A percentile compares a stretch with the other conserved stretches of the same genome.
These are phyloP conservation scores for Teunomyces pallodes DNA, from an alignment of 805 yeast genomes.

Conservation along the genomic window DNA sequence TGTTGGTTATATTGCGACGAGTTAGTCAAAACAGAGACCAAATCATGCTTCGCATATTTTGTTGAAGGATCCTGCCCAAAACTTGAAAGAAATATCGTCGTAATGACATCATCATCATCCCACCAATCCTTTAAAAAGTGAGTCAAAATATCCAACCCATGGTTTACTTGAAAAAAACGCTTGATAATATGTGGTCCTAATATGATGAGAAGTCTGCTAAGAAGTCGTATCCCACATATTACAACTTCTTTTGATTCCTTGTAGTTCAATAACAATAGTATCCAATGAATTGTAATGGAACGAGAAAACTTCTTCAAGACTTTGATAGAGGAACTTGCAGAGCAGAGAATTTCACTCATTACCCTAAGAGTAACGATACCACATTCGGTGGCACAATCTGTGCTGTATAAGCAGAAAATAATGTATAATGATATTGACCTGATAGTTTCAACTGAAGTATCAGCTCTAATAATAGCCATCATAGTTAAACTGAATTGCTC, in stretches of 20 bases:
- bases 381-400: conserved; percentile 34
- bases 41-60: not conserved
- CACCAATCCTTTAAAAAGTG: conserved; percentile 47
- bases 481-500: conserved; percentile 22
- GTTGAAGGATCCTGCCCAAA: conserved; percentile 37
- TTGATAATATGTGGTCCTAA: conserved; percentile 47
- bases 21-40: not conserved
- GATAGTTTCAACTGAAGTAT: conserved; percentile 54
- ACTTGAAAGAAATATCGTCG: conserved; percentile 43
- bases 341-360: conserved; percentile 41
- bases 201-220: conserved; percentile 48
- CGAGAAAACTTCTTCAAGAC: conserved; percentile 45
- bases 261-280: conserved; percentile 49
- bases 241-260: conserved; percentile 35
- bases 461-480: conserved; percentile 25
- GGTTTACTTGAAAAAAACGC: conserved; percentile 46
- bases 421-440: conserved; percentile 46
- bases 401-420: conserved; percentile 50
- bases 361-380: conserved; percentile 27
- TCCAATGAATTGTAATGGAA: conserved; percentile 65
- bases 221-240: conserved; percentile 40
- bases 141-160: conserved; percentile 50
- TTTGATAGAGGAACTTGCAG: conserved; percentile 36
- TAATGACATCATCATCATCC: conserved; percentile 44
- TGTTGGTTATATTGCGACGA: conserved; percentile 12